phyloP scores from a whole-genome alignment of 257 asterid species.

The Coffea eugenioides region DNA sequence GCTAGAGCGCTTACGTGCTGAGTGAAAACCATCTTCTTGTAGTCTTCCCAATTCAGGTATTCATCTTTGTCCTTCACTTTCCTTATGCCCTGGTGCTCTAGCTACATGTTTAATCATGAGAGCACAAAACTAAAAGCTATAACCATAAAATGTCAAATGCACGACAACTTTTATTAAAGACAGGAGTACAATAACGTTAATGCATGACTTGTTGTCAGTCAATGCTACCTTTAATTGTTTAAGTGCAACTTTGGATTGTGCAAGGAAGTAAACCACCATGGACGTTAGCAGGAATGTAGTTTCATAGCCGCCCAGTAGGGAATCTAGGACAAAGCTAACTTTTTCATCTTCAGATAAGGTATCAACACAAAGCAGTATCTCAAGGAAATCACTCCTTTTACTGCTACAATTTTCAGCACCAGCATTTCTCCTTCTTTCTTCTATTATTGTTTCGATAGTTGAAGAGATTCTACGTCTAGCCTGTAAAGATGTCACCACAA shows the following conservation, averaged over 20 bases:
- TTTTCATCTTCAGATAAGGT: conserved; percentile 75
- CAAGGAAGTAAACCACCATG: conserved; percentile 55
- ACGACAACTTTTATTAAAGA: background rate
- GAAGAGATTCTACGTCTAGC: conserved; percentile 82
- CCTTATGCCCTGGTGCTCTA: conserved; percentile 59
- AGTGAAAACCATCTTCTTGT: conserved; percentile 67
- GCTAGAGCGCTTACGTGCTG: conserved; percentile 41
- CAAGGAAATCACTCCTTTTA: conserved; percentile 61
- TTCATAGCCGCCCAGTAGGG: conserved; percentile 75
- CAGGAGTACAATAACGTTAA: background rate
- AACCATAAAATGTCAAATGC: background rate
- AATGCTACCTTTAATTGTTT: conserved; percentile 52
- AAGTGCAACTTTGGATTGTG: conserved; percentile 37
- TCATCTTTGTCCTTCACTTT: conserved; percentile 53
- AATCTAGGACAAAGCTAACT: conserved; percentile 74
- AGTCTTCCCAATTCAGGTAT: conserved; percentile 65
- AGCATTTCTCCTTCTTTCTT: conserved; percentile 49
- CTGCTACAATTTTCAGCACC: conserved; percentile 22
- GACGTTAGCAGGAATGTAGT: conserved; percentile 67
- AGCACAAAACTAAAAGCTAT: background rate
- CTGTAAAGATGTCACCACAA: conserved; percentile 59
- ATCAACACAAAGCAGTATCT: conserved; percentile 51
- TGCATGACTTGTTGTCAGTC: background rate
- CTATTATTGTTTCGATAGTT: conserved; percentile 74
- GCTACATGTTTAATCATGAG: conserved; percentile 29